phyloP scores from a whole-genome alignment of 2,329 filamentous ascomycete genomes.

The Raffaelea albimanens region DNA sequence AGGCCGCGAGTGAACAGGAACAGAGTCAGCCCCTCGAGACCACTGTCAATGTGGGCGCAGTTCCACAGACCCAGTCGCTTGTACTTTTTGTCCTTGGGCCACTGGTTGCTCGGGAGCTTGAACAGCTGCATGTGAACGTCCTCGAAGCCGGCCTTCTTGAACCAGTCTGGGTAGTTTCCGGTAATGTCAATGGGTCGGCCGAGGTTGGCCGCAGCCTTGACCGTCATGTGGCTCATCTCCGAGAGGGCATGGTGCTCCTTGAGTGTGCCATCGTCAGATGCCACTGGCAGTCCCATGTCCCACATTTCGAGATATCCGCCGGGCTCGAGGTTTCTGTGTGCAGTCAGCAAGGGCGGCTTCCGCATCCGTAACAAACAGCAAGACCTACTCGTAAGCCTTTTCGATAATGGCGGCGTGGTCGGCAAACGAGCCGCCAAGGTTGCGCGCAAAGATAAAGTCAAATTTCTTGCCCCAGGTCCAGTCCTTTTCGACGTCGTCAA shows the following conservation, averaged over 20 bases:
- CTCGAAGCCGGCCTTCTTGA: constrained; percentile 16
- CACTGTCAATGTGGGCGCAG: constrained; percentile 15
- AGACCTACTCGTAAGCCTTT: constrained; percentile 8
- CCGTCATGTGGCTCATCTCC: neutral
- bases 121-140: constrained; percentile 14
- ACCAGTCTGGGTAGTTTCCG: constrained; percentile 9
- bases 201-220: constrained; percentile 4
- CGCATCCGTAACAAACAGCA: too few relatives aligned
- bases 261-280: constrained; percentile 10
- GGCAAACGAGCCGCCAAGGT: constrained; percentile 7
- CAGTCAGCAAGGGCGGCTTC: too few relatives aligned
- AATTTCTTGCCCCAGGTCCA: constrained; percentile 11
- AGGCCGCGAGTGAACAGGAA: constrained; percentile 17
- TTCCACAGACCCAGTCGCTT: constrained; percentile 18
- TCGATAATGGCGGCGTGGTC: constrained; percentile 8
- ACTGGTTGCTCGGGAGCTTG: constrained; percentile 17
- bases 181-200: constrained; percentile 6
- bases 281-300: constrained; percentile 7
- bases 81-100: constrained; percentile 17
- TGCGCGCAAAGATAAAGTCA: constrained; percentile 10
- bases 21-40: constrained; percentile 18
- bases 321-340: constrained; percentile 8
- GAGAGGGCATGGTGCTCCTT: neutral
- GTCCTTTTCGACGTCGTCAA: constrained; percentile 11
- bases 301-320: constrained; percentile 10